A percentile compares a stretch with the other conserved stretches of the same genome.
phyloP scores from a whole-genome alignment of 768 basidiomycete species.

The Suillus lakei region DNA sequence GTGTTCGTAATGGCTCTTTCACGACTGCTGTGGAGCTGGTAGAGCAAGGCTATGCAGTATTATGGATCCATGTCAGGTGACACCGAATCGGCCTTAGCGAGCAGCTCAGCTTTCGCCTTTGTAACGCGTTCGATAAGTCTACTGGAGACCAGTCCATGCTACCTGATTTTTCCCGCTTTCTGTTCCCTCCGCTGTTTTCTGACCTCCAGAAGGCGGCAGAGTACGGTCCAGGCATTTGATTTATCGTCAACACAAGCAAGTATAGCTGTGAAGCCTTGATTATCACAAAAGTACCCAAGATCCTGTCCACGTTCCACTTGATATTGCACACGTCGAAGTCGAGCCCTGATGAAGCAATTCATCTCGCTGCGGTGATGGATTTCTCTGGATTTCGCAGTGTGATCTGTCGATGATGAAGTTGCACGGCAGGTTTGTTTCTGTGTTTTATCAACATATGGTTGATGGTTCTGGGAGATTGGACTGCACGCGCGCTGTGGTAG shows the following conservation, averaged over 20 bases:
- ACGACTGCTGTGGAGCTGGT: background rate
- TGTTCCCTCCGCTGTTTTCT: slow-evolving; percentile 13
- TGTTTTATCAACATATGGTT: too few species aligned
- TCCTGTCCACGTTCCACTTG: background rate
- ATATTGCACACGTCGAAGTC: background rate
- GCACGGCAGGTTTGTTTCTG: too few species aligned
- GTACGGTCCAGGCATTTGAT: slow-evolving; percentile 21
- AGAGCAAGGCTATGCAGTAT: background rate
- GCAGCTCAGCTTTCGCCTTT: slow-evolving; percentile 12
- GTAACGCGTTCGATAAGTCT: background rate
- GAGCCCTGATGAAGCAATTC: too few species aligned
- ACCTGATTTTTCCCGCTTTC: slow-evolving; percentile 18
- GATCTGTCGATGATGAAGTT: too few species aligned
- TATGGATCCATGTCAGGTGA: slow-evolving; percentile 2
- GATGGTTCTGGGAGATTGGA: too few species aligned
- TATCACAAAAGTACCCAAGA: background rate
- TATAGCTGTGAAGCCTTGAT: slow-evolving; percentile 17
- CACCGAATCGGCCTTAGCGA: slow-evolving; percentile 7
- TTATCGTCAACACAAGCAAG: slow-evolving; percentile 18
- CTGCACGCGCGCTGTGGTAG: too few species aligned
- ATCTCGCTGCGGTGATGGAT: too few species aligned
- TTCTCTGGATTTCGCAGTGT: too few species aligned
- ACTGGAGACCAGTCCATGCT: slow-evolving; percentile 1
- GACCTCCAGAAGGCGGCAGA: slow-evolving; percentile 18
- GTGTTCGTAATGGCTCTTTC: too few species aligned